Base-by-base conservation (phyloP, 1,284 basidiomycete species). In the Porodaedalea pini region DNA sequence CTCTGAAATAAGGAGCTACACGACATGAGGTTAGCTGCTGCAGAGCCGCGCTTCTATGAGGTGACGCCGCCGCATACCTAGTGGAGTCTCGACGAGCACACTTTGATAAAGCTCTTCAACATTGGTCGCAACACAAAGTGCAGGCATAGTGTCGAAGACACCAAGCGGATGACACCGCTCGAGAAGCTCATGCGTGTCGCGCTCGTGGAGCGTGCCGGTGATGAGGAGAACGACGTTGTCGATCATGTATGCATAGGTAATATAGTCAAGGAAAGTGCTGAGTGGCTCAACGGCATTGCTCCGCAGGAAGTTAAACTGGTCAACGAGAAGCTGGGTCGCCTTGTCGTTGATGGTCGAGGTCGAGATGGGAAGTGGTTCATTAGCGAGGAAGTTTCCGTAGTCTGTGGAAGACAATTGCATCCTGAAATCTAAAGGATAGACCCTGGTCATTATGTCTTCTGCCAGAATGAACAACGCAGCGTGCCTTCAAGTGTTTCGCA, bases 171-270 rank as follows among this genome's bases (percentile, higher is more conserved):
- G 97, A 76, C 97, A 99, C 49, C 97, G 84, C 66, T 97, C 93
- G 39, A 99, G 76, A 7, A 99, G 81, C 70, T 99, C 97, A 68
- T 98, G 94, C 1, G 96, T 98, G 72, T 99, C 96, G 62, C 97
- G 81, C 72, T 98, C 96, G 69, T 99, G 96, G 39, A 99, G 76
- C 1, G 96, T 99, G 36, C 97, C 97, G 17, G 97, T 97, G 62
- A 99, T 99, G 67, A 99, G 82, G 51, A 99, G 81, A 62, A 99
- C 90, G 68, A 99, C 92, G 71, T 99, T 99, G 83, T 99, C 97
- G 68, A 99, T 99, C 97, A 99, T 99, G 76, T 99, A 99, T 27
- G 87, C 92, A 70, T 97, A 97, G 44, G 95, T 99, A 74, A 99
- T 92, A 72, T 98, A 99, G 70, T 99, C 97, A 63, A 99, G 78